Evolutionary conservation across 140 eudicot species (phyloP), one percentile per base, ranked within the genome.

Genomic region (Flaveria floridana): DNA sequence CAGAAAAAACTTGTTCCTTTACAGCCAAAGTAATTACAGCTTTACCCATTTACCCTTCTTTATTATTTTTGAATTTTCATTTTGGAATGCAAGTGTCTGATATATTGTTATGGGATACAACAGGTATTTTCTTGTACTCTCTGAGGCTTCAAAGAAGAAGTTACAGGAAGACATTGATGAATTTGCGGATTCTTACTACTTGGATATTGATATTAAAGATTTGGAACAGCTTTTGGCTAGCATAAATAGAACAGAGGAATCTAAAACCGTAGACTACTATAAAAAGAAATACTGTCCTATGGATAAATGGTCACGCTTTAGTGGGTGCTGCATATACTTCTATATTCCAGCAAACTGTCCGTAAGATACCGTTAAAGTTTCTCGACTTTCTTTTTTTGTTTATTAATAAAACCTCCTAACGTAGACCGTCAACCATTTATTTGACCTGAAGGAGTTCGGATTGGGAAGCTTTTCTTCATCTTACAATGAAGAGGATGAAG

Each of bases 151-250:
- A 18, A 94, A 85, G 85, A 79, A 81, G 76, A 85, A 78, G 77
- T 71, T 94, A 44, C 87, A 85, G 71, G 96, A 88, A 80, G 96
- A 94, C 78, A 80, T 94, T 74, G 99, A 94, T 87, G 96, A 90
- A 64, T 86, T 74, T 70, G 88, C 95, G 2, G 99, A 94, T 28
- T 83, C 92, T 10, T 94, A 90, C 81, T 94, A 39, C 50, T 59
- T 79, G 85, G 88, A 94, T 81, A 61, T 94, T 65, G 85, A 85
- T 75, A 83, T 84, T 65, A 80, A 78, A 62, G 99, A 87, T 53
- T 20, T 94, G 76, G 80, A 85, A 78, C 97, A 90, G 97, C 87
- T 92, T 63, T 81, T 94, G 67, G 74, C 81, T 73, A 94, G 63
- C 81, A 74, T 87, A 34, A 71, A 77, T 67, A 82, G 83, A 68